These are phyloP conservation scores for Jaltomata sinuosa DNA, from an alignment of 257 asterid genomes.

Conservation along the genomic window DNA sequence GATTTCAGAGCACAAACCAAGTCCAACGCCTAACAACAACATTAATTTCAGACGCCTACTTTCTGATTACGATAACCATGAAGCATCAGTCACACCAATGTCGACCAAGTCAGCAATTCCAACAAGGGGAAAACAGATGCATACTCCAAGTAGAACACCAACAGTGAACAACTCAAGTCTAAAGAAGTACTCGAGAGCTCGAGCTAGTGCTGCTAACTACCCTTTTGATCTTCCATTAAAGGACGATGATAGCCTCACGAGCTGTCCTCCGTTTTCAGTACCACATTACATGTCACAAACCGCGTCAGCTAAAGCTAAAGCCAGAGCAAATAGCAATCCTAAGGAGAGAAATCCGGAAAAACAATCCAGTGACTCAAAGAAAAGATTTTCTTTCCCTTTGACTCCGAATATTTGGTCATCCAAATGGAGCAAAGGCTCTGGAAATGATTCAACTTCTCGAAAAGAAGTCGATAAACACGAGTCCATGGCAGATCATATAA, in stretches of 20 bases:
- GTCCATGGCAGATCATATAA: conserved; percentile 36
- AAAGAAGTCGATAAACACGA: conserved; percentile 39
- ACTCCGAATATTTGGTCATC: conserved; percentile 57
- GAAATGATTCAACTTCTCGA: conserved; percentile 42
- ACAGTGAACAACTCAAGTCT: conserved; percentile 19
- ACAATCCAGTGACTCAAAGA: conserved; percentile 54
- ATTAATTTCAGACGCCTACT: conserved; percentile 22
- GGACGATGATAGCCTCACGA: conserved; percentile 81
- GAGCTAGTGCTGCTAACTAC: conserved; percentile 38
- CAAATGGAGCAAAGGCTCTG: conserved; percentile 70
- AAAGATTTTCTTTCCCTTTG: conserved; percentile 80
- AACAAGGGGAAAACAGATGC: conserved; percentile 36
- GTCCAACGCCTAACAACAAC: conserved; percentile 32
- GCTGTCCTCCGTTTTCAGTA: conserved; percentile 83
- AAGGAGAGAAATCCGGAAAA: conserved; percentile 65
- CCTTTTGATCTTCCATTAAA: conserved; percentile 35
- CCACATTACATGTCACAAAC: conserved; percentile 92
- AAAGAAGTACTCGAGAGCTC: conserved; percentile 28
- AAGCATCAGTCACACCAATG: conserved; percentile 54
- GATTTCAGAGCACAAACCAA: conserved; percentile 45
- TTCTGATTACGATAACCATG: conserved; percentile 31
- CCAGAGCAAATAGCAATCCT: conserved; percentile 65
- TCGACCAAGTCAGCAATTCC: conserved; percentile 72
- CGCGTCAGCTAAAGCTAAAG: conserved; percentile 75
- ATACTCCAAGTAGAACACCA: conserved; percentile 55